These are phyloP conservation scores for Tieghemostelium lacteum DNA, from an alignment of 78 protist genomes.

Conservation along the genomic window DNA sequence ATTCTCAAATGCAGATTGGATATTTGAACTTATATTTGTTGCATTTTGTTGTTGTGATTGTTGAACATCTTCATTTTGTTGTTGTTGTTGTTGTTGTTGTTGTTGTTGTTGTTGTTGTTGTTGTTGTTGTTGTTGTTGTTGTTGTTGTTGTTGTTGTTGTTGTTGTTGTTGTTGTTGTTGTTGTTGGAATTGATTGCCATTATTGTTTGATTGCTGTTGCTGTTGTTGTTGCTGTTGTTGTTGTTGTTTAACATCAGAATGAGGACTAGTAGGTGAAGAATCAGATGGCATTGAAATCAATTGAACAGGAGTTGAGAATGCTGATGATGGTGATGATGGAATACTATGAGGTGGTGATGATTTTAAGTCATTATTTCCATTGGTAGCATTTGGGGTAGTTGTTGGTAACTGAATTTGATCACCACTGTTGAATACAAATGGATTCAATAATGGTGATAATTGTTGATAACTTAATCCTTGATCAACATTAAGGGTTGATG, in stretches of 20 bases:
- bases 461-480: neutral
- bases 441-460: neutral
- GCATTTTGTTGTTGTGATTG: slow-evolving; percentile 17
- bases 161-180: too few relatives aligned
- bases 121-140: neutral
- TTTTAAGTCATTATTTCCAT: neutral
- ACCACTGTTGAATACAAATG: neutral
- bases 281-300: neutral
- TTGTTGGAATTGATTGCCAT: neutral
- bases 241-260: neutral
- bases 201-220: neutral
- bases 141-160: neutral
- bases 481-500: neutral
- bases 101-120: slow-evolving; percentile 14
- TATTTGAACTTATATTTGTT: neutral
- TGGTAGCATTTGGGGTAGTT: neutral
- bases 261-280: neutral
- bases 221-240: neutral
- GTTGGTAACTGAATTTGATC: neutral
- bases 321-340: slow-evolving; percentile 26
- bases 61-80: neutral
- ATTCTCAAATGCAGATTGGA: slow-evolving; percentile 25
- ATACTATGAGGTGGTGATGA: neutral
- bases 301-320: slow-evolving; percentile 4
- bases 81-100: too few relatives aligned